Conservation (phyloP, 2,329 filamentous ascomycete species). For the Septoria linicola region DNA sequence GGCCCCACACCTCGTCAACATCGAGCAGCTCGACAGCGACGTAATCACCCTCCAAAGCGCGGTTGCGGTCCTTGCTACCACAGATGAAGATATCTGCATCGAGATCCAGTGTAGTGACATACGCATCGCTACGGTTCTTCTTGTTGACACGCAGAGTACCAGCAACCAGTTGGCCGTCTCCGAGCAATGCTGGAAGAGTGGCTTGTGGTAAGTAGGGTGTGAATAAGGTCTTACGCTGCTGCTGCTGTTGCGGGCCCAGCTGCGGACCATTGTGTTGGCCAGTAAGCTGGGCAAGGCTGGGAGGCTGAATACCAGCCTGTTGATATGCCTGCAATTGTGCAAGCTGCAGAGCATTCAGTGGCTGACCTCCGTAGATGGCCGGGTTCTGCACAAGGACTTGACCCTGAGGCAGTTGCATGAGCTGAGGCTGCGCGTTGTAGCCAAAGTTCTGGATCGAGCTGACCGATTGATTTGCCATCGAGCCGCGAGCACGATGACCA, state of each 20-base stretch:
- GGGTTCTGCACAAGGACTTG: conserved; percentile 78
- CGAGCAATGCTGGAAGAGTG: conserved; percentile 83
- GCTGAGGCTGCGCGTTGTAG: conserved; percentile 78
- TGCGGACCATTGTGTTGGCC: conserved; percentile 46
- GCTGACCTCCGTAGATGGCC: conserved; percentile 79
- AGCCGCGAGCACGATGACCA: conserved; percentile 81
- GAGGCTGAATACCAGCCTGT: conserved; percentile 71
- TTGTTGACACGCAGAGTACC: conserved; percentile 98
- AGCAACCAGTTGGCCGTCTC: conserved; percentile 89
- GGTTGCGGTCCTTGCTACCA: conserved; percentile 97
- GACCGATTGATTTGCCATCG: conserved; percentile 77
- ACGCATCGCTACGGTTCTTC: conserved; percentile 98
- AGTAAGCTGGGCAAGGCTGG: conserved; percentile 36
- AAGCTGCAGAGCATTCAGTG: conserved; percentile 82
- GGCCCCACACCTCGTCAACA: conserved; percentile 96
- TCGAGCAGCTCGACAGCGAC: conserved; percentile 95
- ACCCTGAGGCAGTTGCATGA: conserved; percentile 79
- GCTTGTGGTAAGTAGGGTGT: conserved; percentile 96
- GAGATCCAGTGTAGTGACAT: conserved; percentile 90
- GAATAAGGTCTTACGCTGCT: conserved; percentile 97
- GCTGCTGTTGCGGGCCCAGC: conserved; percentile 65
- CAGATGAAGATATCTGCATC: conserved; percentile 99
- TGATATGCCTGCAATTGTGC: conserved; percentile 90
- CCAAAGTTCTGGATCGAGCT: conserved; percentile 83
- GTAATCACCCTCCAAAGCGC: conserved; percentile 91